These are phyloP conservation scores for Primulina eburnea DNA, from an alignment of 257 asterid species.

Conservation along the genomic window DNA sequence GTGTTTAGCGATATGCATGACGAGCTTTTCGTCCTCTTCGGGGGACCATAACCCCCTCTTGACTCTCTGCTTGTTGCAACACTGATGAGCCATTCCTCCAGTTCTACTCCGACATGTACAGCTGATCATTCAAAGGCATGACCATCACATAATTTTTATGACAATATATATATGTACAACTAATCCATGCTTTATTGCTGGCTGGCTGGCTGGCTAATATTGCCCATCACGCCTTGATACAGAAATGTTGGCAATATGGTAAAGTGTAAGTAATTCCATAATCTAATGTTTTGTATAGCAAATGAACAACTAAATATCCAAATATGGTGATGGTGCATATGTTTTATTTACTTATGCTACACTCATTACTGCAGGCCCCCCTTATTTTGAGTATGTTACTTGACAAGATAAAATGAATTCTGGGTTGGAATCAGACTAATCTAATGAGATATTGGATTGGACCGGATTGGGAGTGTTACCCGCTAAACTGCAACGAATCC, in stretches of 20 bases:
- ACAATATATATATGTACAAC: no score
- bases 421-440: no score
- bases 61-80: conserved; percentile 95
- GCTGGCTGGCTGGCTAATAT: no score
- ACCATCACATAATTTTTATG: no score
- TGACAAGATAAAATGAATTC: no score
- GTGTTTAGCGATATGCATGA: conserved; percentile 55
- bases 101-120: not conserved
- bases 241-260: not conserved
- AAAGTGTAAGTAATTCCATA: not conserved
- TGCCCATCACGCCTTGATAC: not conserved
- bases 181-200: no score
- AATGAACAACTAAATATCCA: not conserved
- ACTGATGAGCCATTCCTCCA: conserved; percentile 74
- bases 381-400: not conserved
- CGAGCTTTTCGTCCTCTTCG: conserved; percentile 85
- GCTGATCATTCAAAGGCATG: not conserved
- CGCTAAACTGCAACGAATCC: not conserved
- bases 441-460: no score
- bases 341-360: not conserved
- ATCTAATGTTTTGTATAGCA: not conserved
- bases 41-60: conserved; percentile 97
- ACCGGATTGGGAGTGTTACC: no score
- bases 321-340: not conserved
- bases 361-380: not conserved